Evolutionary conservation across 768 basidiomycete species (phyloP), one percentile per base, ranked within the genome.

Genomic region (Mycena filopes): DNA sequence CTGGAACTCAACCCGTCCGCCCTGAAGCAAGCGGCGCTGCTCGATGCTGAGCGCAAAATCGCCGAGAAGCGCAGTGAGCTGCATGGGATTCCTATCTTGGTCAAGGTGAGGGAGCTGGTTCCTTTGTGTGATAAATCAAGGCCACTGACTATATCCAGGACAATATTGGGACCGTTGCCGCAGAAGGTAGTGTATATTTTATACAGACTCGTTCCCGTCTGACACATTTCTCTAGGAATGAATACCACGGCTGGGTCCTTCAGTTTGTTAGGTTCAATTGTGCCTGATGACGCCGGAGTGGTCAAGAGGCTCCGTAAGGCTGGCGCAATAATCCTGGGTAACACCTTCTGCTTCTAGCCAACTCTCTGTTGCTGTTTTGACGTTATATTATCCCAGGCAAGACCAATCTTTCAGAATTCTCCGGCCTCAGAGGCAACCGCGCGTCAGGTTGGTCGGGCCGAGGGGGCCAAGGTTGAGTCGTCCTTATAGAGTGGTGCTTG

Each of bases 1-100:
- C 76, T 89, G 12, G 90, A 91, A 56, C 76, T 77, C 1, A 91
- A 87, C 46, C 81, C 84, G 0, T 80, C 79, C 8, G 88, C 88
- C 4, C 76, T 89, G 7, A 69, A 56, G 18, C 80, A 83, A 67
- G 89, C 89, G 13, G 84, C 82, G 4, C 78, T 74, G 0, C 74
- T 87, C n/a, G 87, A 88, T 54, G 48, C 61, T 1, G 87, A 82
- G 66, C 75, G 85, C 47, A 78, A 77, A 56, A 60, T n/a, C 9
- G 75, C 64, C 54, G 84, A 86, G 13, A 78, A 79, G 42, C 79
- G 85, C 40, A 80, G 86, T 18, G 72, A 72, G 4, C 65, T 89
- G 59, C 87, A 88, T 70, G 87, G 88, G 7, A 88, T 83, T 64
- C 88, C 79, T 12, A 74, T 83, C 45, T 72, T 85, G 43, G 72